Conservation (phyloP, 2,329 filamentous ascomycete genomes). For the Ascosphaera pollenicola region DNA sequence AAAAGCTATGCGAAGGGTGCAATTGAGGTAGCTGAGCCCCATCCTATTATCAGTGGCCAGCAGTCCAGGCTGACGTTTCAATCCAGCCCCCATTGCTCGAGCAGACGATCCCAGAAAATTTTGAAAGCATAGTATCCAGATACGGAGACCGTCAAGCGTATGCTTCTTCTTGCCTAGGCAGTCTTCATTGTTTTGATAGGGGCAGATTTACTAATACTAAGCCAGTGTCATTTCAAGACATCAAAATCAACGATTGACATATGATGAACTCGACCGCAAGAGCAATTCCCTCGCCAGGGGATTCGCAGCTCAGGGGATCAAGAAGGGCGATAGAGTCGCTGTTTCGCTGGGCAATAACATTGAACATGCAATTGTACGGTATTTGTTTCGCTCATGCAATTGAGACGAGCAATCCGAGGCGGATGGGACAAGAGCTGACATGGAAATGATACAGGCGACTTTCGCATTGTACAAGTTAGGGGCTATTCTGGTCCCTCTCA, state of each 20-base stretch:
- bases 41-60: slow-evolving; percentile 1
- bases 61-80: background rate
- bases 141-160: slow-evolving; percentile 30
- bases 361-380: slow-evolving; percentile 55
- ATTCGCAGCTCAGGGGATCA: slow-evolving; percentile 46
- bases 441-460: slow-evolving; percentile 25
- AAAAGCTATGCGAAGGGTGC: slow-evolving; percentile 13
- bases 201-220: slow-evolving; percentile 1
- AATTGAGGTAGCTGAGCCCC: slow-evolving; percentile 8
- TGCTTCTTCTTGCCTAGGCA: slow-evolving; percentile 7
- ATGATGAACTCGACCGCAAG: slow-evolving; percentile 47
- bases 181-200: background rate
- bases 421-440: background rate
- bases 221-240: slow-evolving; percentile 33
- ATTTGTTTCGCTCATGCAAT: too few relatives aligned
- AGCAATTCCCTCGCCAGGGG: slow-evolving; percentile 59
- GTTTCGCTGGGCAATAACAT: slow-evolving; percentile 68
- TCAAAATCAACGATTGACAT: slow-evolving; percentile 47
- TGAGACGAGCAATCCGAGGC: background rate
- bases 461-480: slow-evolving; percentile 90
- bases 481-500: slow-evolving; percentile 81
- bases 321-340: slow-evolving; percentile 65
- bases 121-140: slow-evolving; percentile 19
- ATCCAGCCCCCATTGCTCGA: slow-evolving; percentile 23
- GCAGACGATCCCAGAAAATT: slow-evolving; percentile 25